These are phyloP conservation scores for Wickerhamiella cacticola DNA, from an alignment of 805 yeast genomes.

Conservation along the genomic window DNA sequence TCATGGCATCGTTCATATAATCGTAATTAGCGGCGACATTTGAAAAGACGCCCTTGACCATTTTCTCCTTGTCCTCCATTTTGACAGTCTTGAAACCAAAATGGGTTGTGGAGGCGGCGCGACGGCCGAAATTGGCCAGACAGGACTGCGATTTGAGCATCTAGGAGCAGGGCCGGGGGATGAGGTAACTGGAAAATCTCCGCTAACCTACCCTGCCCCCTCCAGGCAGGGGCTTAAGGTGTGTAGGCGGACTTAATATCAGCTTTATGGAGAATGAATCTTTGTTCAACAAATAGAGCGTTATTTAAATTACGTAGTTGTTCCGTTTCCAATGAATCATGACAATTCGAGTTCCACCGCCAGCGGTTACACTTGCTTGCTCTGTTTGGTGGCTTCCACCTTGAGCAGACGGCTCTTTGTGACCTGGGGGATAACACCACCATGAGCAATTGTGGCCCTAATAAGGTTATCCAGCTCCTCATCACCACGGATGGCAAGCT, in stretches of 20 bases:
- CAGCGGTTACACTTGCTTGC: constrained; percentile 29
- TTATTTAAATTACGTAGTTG: background rate
- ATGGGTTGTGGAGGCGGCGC: constrained; percentile 51
- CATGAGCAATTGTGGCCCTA: constrained; percentile 93
- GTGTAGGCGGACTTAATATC: too few species aligned
- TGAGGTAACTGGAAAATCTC: background rate
- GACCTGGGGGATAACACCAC: constrained; percentile 98
- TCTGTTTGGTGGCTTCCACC: constrained; percentile 26
- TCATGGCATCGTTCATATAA: constrained; percentile 97
- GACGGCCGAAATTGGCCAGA: background rate
- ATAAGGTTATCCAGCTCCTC: constrained; percentile 93
- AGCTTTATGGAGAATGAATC: too few species aligned
- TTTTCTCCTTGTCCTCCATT: constrained; percentile 60
- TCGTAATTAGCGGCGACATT: constrained; percentile 92
- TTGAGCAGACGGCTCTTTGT: constrained; percentile 84
- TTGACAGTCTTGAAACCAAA: constrained; percentile 83
- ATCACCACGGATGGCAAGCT: constrained; percentile 97
- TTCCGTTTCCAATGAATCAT: background rate
- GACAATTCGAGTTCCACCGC: constrained; percentile 4
- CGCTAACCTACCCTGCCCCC: too few species aligned
- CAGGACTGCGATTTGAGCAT: background rate
- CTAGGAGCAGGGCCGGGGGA: background rate
- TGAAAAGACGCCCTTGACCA: constrained; percentile 71
- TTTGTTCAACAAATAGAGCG: background rate
- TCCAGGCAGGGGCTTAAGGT: too few species aligned